A percentile compares a stretch with the other conserved stretches of the same genome.
These are phyloP conservation scores for Fusarium sp. DNA, from an alignment of 2,329 filamentous ascomycete genomes.

Conservation along the genomic window DNA sequence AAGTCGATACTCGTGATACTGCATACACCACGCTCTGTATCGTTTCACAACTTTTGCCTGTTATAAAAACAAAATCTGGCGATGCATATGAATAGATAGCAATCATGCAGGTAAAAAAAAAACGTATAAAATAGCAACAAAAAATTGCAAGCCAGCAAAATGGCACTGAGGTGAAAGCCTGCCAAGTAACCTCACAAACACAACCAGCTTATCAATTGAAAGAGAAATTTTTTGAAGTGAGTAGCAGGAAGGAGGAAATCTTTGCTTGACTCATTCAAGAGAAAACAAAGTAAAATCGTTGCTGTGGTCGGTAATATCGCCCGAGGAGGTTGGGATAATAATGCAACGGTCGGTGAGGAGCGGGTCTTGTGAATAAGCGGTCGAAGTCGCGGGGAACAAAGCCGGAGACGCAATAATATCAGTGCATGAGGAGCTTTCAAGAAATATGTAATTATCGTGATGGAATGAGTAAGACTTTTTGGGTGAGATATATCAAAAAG, in stretches of 20 bases:
- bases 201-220: slow-evolving; percentile 35
- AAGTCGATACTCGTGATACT: slow-evolving; percentile 27
- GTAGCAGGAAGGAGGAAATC: slow-evolving; percentile 27
- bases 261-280: slow-evolving; percentile 34
- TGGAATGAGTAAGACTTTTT: slow-evolving; percentile 2
- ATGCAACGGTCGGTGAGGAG: slow-evolving; percentile 44
- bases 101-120: slow-evolving; percentile 32
- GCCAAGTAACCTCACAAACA: slow-evolving; percentile 28
- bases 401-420: slow-evolving; percentile 32
- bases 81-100: slow-evolving; percentile 19
- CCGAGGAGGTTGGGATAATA: slow-evolving; percentile 43
- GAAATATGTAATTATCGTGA: slow-evolving; percentile 21
- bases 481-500: slow-evolving; percentile 33
- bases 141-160: slow-evolving; percentile 28
- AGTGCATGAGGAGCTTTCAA: slow-evolving; percentile 19
- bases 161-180: slow-evolving; percentile 30
- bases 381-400: slow-evolving; percentile 39
- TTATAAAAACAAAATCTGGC: slow-evolving; percentile 26
- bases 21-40: slow-evolving; percentile 37
- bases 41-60: slow-evolving; percentile 32
- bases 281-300: slow-evolving; percentile 27
- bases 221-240: slow-evolving; percentile 26
- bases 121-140: slow-evolving; percentile 10
- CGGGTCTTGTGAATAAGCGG: slow-evolving; percentile 44
- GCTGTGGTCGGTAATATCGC: slow-evolving; percentile 36